Conservation (phyloP, 345 rosid species). For the Euclidium syriacum region DNA sequence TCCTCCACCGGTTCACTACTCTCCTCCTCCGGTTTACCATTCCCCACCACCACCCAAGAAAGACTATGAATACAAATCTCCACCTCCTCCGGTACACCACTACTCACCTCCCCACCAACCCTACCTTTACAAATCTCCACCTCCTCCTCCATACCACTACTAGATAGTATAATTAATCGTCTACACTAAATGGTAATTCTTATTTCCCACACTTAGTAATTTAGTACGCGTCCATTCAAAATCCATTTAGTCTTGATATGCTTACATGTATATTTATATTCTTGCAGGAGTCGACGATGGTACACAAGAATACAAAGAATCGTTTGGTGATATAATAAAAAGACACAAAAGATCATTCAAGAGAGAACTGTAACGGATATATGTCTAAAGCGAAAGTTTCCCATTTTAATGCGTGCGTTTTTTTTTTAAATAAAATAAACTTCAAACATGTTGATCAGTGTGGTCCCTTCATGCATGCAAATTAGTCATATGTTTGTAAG, state of each 20-base stretch:
- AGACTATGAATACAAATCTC: not conserved
- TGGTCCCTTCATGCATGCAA: conserved; percentile 25
- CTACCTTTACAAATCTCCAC: conserved; percentile 34
- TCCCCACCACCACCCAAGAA: not conserved
- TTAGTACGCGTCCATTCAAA: not conserved
- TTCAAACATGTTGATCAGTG: conserved; percentile 20
- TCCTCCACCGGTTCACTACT: conserved; percentile 17
- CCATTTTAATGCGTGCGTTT: conserved; percentile 3
- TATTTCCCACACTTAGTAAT: conserved; percentile 4
- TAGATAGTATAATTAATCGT: conserved; percentile 24
- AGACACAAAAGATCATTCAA: conserved; percentile 9
- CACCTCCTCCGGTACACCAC: conserved; percentile 12
- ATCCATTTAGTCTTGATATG: not conserved
- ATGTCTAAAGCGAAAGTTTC: conserved; percentile 10
- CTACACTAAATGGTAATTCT: conserved; percentile 26
- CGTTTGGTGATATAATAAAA: conserved; percentile 17
- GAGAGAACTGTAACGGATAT: not conserved
- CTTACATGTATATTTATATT: conserved; percentile 2
- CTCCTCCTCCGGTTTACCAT: conserved; percentile 24
- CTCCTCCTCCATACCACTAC: conserved; percentile 60
- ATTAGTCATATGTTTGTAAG: conserved; percentile 28
- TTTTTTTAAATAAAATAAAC: conserved; percentile 6
- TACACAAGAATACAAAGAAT: conserved; percentile 16
- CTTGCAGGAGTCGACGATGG: conserved; percentile 22
- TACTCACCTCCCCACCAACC: conserved; percentile 24